Conservation (phyloP, 352 stramenopile genomes). For the Globisporangium cylindrosporum region DNA sequence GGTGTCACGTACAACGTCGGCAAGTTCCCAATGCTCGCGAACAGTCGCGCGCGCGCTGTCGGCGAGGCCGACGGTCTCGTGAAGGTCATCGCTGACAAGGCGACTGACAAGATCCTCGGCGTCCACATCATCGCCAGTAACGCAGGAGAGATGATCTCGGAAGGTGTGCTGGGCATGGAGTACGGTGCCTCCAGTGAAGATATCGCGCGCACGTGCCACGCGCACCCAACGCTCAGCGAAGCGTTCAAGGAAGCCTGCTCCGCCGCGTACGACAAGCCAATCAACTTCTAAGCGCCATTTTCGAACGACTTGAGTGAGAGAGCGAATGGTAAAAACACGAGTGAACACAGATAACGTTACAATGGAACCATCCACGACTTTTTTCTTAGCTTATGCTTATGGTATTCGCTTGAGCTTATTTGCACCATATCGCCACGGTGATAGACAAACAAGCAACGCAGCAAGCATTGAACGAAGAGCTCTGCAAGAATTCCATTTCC, state of each 20-base stretch:
- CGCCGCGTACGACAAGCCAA: slow-evolving; percentile 97
- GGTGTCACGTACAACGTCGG: slow-evolving; percentile 95
- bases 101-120: slow-evolving; percentile 97
- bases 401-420: no score
- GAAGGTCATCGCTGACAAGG: slow-evolving; percentile 97
- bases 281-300: slow-evolving; percentile 96
- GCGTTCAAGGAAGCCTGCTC: slow-evolving; percentile 99
- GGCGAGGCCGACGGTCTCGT: slow-evolving; percentile 95
- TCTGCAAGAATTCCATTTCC: neutral
- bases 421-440: no score
- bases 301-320: neutral
- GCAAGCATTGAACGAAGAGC: neutral
- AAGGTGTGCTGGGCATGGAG: slow-evolving; percentile 98
- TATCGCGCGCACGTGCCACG: slow-evolving; percentile 98
- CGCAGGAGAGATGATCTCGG: slow-evolving; percentile 99
- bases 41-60: slow-evolving; percentile 94
- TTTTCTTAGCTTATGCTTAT: neutral
- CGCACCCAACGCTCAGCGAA: slow-evolving; percentile 97
- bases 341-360: neutral
- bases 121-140: slow-evolving; percentile 99
- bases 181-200: slow-evolving; percentile 98
- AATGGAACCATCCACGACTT: neutral
- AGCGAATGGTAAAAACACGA: neutral
- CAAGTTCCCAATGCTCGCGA: slow-evolving; percentile 98
- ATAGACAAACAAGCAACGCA: neutral